Conservation (phyloP, 2,329 filamentous ascomycete genomes). For the Pseudogymnoascus sp. region DNA sequence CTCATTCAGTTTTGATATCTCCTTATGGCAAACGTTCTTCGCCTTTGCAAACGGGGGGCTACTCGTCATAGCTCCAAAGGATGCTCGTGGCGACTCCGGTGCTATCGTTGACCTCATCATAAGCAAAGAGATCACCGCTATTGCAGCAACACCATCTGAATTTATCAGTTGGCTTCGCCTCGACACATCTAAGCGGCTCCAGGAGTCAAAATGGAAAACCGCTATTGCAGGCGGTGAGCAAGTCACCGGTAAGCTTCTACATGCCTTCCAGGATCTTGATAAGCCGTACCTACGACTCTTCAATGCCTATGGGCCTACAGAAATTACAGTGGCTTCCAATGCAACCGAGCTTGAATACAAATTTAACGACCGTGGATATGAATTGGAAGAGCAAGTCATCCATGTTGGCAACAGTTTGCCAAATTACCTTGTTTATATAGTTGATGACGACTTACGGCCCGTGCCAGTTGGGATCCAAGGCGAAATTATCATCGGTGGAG, state of each 20-base stretch:
- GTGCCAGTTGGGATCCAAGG: conserved; percentile 35
- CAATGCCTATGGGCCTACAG: conserved; percentile 12
- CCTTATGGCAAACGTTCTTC: background rate
- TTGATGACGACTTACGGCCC: conserved; percentile 31
- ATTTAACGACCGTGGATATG: background rate
- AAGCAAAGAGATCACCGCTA: background rate
- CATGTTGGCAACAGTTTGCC: conserved; percentile 13
- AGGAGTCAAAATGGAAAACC: background rate
- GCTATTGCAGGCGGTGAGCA: background rate
- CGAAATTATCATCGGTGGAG: conserved; percentile 34
- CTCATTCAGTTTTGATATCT: conserved; percentile 3
- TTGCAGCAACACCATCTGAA: background rate
- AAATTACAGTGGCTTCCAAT: conserved; percentile 12
- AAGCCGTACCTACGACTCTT: background rate
- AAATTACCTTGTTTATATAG: conserved; percentile 27
- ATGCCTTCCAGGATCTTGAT: background rate
- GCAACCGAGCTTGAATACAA: conserved; percentile 23
- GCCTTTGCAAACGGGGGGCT: background rate
- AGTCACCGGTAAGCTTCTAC: background rate
- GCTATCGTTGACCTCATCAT: background rate
- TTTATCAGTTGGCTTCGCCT: background rate
- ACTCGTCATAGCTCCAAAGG: background rate
- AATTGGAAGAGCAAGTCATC: background rate
- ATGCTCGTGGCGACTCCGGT: background rate
- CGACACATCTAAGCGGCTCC: background rate